phyloP scores from a whole-genome alignment of 1,139 yeast genomes.

The Suhomyces bokatorum region DNA sequence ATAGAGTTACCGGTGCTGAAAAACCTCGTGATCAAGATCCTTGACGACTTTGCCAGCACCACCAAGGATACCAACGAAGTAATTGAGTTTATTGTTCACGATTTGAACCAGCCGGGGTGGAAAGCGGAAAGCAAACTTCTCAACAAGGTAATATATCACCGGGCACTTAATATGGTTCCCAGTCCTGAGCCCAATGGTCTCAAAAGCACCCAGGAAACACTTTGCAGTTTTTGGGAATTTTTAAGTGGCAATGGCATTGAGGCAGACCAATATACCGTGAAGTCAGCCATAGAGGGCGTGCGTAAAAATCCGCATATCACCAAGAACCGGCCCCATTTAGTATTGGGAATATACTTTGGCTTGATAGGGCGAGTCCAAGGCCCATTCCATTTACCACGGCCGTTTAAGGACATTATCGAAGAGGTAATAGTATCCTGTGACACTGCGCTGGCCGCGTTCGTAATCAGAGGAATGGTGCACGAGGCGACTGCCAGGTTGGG shows the following conservation, averaged over 20 bases:
- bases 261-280: conserved; percentile 17
- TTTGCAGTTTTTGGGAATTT: conserved; percentile 15
- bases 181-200: background rate
- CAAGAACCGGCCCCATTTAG: conserved; percentile 13
- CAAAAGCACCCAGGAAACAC: background rate
- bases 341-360: conserved; percentile 21
- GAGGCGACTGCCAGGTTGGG: conserved; percentile 23
- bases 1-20: conserved; percentile 38
- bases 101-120: conserved; percentile 35
- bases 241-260: conserved; percentile 6
- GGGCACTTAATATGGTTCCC: conserved; percentile 14
- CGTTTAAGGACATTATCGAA: conserved; percentile 9
- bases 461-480: conserved; percentile 28
- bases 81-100: conserved; percentile 35
- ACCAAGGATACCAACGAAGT: conserved; percentile 30
- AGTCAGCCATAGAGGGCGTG: conserved; percentile 17
- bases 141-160: conserved; percentile 32
- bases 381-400: background rate
- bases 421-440: conserved; percentile 12
- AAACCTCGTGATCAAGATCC: conserved; percentile 30
- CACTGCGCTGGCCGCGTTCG: conserved; percentile 10
- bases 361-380: background rate
- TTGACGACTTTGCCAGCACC: conserved; percentile 39
- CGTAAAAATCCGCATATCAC: conserved; percentile 14
- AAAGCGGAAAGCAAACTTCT: conserved; percentile 28